A percentile compares a stretch with the other conserved stretches of the same genome.
Conservation (phyloP, 2,329 filamentous ascomycete species). For the Xylariaceae sp. region DNA sequence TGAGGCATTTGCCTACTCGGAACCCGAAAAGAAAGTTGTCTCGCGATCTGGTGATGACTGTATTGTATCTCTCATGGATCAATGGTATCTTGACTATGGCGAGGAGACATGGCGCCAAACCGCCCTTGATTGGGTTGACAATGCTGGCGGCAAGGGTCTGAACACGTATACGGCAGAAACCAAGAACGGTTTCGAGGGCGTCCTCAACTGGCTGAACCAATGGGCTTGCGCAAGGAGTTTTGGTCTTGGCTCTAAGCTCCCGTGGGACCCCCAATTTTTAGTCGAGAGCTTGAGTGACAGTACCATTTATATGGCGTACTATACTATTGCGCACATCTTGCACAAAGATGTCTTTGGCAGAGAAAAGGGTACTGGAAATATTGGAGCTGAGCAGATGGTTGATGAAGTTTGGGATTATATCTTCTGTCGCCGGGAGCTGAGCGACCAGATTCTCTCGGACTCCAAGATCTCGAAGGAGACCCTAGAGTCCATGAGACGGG, state of each 20-base stretch:
- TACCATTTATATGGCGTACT: constrained; percentile 87
- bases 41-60: constrained; percentile 89
- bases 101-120: constrained; percentile 69
- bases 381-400: constrained; percentile 81
- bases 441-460: constrained; percentile 58
- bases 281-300: constrained; percentile 91
- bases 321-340: constrained; percentile 62
- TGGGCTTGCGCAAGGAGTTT: constrained; percentile 94
- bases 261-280: constrained; percentile 87
- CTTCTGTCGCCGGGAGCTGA: constrained; percentile 71
- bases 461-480: constrained; percentile 70
- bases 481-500: constrained; percentile 44
- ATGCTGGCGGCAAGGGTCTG: constrained; percentile 61
- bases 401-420: constrained; percentile 97
- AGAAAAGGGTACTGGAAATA: constrained; percentile 61
- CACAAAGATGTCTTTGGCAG: constrained; percentile 85
- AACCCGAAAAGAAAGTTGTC: constrained; percentile 76
- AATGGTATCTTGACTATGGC: constrained; percentile 98
- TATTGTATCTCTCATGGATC: constrained; percentile 86
- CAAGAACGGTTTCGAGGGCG: constrained; percentile 76
- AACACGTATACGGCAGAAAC: constrained; percentile 79
- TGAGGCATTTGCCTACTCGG: constrained; percentile 85
- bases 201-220: constrained; percentile 87
- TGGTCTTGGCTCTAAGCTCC: constrained; percentile 87
- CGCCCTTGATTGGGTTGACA: constrained; percentile 68